Conservation (phyloP, 192 early-diverging fungal species). For the Blastocladiella britannica region DNA sequence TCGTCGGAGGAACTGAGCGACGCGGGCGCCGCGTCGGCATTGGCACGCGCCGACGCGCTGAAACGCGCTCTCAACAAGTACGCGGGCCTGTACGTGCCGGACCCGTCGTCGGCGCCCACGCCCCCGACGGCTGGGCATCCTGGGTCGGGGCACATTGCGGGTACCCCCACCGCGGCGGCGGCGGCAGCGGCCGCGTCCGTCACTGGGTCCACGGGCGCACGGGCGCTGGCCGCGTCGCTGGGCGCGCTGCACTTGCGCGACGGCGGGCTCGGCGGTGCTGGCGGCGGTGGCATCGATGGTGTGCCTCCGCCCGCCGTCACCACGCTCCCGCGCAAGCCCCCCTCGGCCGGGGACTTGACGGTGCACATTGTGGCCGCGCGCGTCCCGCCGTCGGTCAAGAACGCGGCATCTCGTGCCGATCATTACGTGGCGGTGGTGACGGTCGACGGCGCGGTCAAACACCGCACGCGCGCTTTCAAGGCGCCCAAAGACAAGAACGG, state of each 20-base stretch:
- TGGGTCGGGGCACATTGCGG: conserved; percentile 1
- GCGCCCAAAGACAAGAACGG: conserved; percentile 56
- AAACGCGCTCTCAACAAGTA: conserved; percentile 63
- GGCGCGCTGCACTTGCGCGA: conserved; percentile 23
- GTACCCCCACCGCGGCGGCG: neutral
- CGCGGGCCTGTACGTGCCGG: conserved; percentile 53
- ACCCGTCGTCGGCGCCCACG: conserved; percentile 49
- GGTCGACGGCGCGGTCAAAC: conserved; percentile 61
- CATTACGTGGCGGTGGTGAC: conserved; percentile 60
- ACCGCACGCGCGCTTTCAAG: conserved; percentile 35
- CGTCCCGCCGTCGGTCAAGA: conserved; percentile 30
- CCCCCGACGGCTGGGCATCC: conserved; percentile 2
- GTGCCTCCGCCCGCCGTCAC: too few relatives aligned
- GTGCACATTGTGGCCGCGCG: conserved; percentile 38
- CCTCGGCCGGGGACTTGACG: conserved; percentile 39
- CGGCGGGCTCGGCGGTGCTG: neutral
- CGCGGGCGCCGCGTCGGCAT: neutral
- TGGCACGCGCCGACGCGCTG: conserved; percentile 54
- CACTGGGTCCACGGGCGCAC: neutral
- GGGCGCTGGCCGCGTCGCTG: conserved; percentile 2
- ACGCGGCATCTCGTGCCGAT: conserved; percentile 23
- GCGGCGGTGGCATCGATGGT: too few relatives aligned
- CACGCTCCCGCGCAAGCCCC: neutral
- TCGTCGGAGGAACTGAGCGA: neutral
- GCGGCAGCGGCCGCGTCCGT: conserved; percentile 3